Evolutionary conservation across 495 filamentous ascomycete genomes (phyloP), one percentile per base, ranked within the genome.

Genomic region (Neurospora sp.): DNA sequence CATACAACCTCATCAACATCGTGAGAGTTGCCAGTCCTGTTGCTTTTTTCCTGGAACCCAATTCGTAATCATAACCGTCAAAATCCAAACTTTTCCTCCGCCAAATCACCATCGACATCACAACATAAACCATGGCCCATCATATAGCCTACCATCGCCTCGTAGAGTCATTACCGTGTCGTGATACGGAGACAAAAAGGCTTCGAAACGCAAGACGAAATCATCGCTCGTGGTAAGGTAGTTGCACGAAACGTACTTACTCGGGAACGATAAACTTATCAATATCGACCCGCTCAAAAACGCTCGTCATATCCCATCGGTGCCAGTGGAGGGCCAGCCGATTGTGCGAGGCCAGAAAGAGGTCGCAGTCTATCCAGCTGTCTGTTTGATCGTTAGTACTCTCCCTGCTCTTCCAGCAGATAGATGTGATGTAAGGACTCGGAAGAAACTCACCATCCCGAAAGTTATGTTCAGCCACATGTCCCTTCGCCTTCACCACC

Each of bases 321-420:
- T 89, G 84, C 94, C 94, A 98, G 80, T 93, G 92, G 76, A 95
- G 92, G 2, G 93, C 94, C 69, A 97, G 81, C 70, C 86, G 86
- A 77, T 96, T 85, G 27, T 88, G 85, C n/a, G 91, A 92, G 41
- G 96, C 86, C 54, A 97, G 85, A 71, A 97, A 90, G 62, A 98
- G 84, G 76, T 96, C 89, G 3, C 90, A 90, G 2, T 88, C 78
- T 23, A 93, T 92, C 75, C 89, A 97, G 70, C 87, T 83, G 74
- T 94, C 94, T 93, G 71, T 39, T 35, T 2, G 2, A 4, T 10
- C 16, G n/a, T 59, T 11, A 39, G 31, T 54, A 37, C 12, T 12
- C 11, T 5, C 4, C 11, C 9, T 0, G 4, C 11, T 40, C 9
- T 38, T 7, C 54, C 39, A 69, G 69, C 44, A 23, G 48, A 35